Base-by-base conservation (phyloP, 345 rosid genomes). In the Limnanthes douglasii region DNA sequence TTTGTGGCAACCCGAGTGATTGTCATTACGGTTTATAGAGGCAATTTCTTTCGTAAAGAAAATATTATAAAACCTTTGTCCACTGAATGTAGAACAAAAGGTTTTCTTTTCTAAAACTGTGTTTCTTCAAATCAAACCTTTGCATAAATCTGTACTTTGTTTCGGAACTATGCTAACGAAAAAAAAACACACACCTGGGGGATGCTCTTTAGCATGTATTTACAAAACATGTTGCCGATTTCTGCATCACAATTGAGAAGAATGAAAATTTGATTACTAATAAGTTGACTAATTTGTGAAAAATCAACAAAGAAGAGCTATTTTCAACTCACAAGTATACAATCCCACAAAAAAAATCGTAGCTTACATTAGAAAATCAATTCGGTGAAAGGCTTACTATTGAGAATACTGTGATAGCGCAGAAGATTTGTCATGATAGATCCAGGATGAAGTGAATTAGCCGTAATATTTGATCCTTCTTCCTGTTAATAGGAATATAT, bases 371-470 rank as follows among this genome's bases (percentile, higher is more conserved):
- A n/a, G n/a, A n/a, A n/a, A n/a, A n/a, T n/a, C n/a, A n/a, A n/a
- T n/a, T n/a, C n/a, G n/a, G n/a, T n/a, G n/a, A n/a, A n/a, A n/a
- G n/a, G n/a, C n/a, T 58, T 60, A 78, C 76, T 72, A 5, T 48
- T 48, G 20, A 71, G 3, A 39, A 58, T 12, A 21, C 47, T 41
- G 31, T 37, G 36, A 40, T 67, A 48, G 18, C 74, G 70, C 6
- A 60, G 23, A 22, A 70, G 61, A 40, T 75, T 78, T 33, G 92
- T 83, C 23, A 50, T 54, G 19, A 83, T 64, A 14, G 45, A 59
- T 34, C 95, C 92, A 4, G 83, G 90, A 60, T 83, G 86, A 60
- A 83, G 41, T 15, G 86, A 75, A 20, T 78, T 83, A 9, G 73
- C 70, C 18, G 75, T 72, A 30, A 78, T 47, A 33, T 68, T 51